Conservation (phyloP, 768 basidiomycete genomes). For the Fibroporia radiculosa region DNA sequence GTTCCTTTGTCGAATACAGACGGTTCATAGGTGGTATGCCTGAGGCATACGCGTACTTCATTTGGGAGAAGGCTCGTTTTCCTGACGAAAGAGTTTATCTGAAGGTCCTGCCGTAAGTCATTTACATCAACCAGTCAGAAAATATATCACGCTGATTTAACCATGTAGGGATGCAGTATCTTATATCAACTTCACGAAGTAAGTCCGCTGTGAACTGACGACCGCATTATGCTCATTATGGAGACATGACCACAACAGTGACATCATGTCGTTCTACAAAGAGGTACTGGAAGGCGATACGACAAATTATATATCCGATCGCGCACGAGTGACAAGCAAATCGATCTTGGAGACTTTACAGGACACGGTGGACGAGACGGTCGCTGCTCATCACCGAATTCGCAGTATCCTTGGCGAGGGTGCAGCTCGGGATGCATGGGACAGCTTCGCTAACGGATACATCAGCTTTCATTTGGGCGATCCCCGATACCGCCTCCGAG, state of each 20-base stretch:
- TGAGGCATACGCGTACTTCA: conserved; percentile 1
- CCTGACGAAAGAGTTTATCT: not conserved
- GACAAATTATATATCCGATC: conserved; percentile 11
- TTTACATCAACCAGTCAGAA: not conserved
- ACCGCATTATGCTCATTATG: too few species aligned
- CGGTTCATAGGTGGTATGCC: not conserved
- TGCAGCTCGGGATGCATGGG: conserved; percentile 4
- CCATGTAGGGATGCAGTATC: too few species aligned
- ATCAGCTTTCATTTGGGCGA: conserved; percentile 1
- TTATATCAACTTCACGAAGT: too few species aligned
- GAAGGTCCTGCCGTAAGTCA: conserved; percentile 1
- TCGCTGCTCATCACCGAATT: not conserved
- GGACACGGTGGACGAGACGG: conserved; percentile 10
- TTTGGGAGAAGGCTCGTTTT: not conserved
- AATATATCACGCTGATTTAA: not conserved
- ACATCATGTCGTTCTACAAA: conserved; percentile 15
- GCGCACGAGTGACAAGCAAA: conserved; percentile 5
- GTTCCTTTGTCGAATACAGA: conserved; percentile 1
- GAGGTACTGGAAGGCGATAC: conserved; percentile 11
- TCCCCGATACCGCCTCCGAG: conserved; percentile 5
- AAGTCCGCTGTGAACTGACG: too few species aligned
- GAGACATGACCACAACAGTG: too few species aligned
- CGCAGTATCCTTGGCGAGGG: conserved; percentile 2
- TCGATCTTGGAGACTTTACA: conserved; percentile 2
- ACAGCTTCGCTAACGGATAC: not conserved